phyloP scores from a whole-genome alignment of 768 basidiomycete species.

The Gloeopeniophorella convolvens region DNA sequence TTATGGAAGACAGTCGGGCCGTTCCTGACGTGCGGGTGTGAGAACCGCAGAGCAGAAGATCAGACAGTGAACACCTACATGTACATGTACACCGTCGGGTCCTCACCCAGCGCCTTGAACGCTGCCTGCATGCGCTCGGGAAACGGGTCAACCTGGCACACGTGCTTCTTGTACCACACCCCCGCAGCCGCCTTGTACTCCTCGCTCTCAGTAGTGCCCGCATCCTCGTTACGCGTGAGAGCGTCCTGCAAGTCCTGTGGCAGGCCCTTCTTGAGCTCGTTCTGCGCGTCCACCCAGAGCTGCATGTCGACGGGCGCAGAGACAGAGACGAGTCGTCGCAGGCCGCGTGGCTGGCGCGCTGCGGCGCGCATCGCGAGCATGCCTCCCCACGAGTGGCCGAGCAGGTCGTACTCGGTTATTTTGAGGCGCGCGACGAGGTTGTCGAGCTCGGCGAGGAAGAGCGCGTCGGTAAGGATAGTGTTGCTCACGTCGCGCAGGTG shows the following conservation, averaged over 20 bases:
- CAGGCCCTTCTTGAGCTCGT: conserved; percentile 26
- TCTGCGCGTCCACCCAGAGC: conserved; percentile 29
- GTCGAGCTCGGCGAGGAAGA: conserved; percentile 36
- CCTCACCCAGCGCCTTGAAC: not conserved
- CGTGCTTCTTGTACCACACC: not conserved
- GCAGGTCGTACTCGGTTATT: conserved; percentile 36
- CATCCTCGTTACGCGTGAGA: not conserved
- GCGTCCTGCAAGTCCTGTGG: not conserved
- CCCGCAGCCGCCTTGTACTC: not conserved
- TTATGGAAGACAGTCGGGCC: not conserved
- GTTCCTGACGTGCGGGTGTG: not conserved
- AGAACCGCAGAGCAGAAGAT: not conserved
- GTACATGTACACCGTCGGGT: not conserved
- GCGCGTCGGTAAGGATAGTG: conserved; percentile 36
- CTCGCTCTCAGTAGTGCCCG: not conserved
- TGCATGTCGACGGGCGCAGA: conserved; percentile 33
- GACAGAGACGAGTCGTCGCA: conserved; percentile 37
- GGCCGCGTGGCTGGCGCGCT: conserved; percentile 33
- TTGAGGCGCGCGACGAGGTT: conserved; percentile 31
- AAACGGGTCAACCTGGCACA: conserved; percentile 7
- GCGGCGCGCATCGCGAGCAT: conserved; percentile 39
- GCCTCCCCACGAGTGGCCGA: conserved; percentile 56
- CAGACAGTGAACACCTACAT: not conserved
- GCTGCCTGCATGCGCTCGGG: not conserved
- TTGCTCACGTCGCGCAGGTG: conserved; percentile 33